Base-by-base conservation (phyloP, 2,329 filamentous ascomycete species). In the Venturia carpophila region DNA sequence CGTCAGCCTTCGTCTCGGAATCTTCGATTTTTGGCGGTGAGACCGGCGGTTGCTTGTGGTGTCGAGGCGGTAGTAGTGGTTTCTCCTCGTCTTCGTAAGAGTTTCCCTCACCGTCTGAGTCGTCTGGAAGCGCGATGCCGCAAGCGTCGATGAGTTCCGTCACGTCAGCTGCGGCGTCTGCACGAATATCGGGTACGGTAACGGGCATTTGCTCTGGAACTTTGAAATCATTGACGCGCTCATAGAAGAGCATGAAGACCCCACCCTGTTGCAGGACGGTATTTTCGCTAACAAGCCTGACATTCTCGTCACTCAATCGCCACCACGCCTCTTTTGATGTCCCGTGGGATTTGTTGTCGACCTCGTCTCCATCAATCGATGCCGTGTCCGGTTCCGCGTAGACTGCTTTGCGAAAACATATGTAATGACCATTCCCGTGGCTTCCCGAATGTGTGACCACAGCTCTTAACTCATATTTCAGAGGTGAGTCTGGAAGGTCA, bases 191-290 rank as follows among this genome's bases (percentile, higher is more conserved):
- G 5, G 0, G 7, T n/a, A 1, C 52, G 27, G 27, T 5, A n/a
- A n/a, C 30, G 30, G 37, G 19, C 1, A 13, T 9, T 37, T n/a
- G 52, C 52, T 34, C 17, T 34, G 52, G 5, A 6, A 21, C 27
- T n/a, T n/a, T 37, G 30, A 15, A 2, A n/a, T 11, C 52, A 58
- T 58, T 27, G 4, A 58, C 37, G 10, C 52, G 52, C 73, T 99
- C 93, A 74, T 97, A 99, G 74, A 97, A 97, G 0, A 97, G 82
- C 93, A 99, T 97, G 73, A 97, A 97, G 0, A 92, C 93, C 1
- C 91, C 91, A 0, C 87, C 87, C 69, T 96, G 88, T 1, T 81
- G 82, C 62, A 94, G 78, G 0, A 96, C 90, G 37, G 83, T 82
- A 13, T 87, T 82, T 73, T 96, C 90, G 24, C 84, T 84, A 30